Conservation (phyloP, 164 flowering plant species). For the Stephania japonica region DNA sequence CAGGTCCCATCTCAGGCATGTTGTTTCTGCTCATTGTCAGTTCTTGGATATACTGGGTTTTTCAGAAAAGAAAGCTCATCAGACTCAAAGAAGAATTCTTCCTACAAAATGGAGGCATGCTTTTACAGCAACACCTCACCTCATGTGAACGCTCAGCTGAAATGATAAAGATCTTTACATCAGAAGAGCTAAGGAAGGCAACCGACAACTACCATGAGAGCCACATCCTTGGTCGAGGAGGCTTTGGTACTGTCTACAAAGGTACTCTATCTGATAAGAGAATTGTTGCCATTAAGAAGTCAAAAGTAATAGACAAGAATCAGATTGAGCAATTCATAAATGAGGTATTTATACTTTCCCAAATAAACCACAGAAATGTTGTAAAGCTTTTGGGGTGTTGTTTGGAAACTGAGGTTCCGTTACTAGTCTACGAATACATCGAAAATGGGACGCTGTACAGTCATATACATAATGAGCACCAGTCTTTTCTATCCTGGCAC, state of each 20-base stretch:
- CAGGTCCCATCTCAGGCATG: background rate
- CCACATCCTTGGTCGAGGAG: background rate
- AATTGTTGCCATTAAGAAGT: constrained; percentile 16
- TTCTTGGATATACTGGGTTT: background rate
- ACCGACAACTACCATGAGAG: constrained; percentile 1
- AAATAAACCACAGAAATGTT: constrained; percentile 22
- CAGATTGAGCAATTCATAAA: constrained; percentile 23
- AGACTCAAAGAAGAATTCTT: background rate
- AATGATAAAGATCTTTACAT: background rate
- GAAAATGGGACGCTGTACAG: background rate
- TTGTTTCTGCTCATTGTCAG: background rate
- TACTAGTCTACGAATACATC: background rate
- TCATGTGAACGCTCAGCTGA: background rate
- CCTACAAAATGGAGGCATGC: background rate
- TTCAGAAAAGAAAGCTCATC: background rate
- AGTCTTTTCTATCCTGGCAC: constrained; percentile 16
- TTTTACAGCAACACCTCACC: background rate
- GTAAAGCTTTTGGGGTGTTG: constrained; percentile 27
- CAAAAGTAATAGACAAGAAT: constrained; percentile 15
- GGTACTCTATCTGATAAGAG: background rate
- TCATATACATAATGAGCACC: constrained; percentile 2
- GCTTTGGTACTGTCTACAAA: constrained; percentile 5
- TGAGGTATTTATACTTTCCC: constrained; percentile 19
- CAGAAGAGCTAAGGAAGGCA: background rate
- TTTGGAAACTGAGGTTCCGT: constrained; percentile 20